A percentile compares a stretch with the other conserved stretches of the same genome.
Evolutionary conservation across 768 basidiomycete genomes (phyloP).

Genomic region (Boletellus sp.): DNA sequence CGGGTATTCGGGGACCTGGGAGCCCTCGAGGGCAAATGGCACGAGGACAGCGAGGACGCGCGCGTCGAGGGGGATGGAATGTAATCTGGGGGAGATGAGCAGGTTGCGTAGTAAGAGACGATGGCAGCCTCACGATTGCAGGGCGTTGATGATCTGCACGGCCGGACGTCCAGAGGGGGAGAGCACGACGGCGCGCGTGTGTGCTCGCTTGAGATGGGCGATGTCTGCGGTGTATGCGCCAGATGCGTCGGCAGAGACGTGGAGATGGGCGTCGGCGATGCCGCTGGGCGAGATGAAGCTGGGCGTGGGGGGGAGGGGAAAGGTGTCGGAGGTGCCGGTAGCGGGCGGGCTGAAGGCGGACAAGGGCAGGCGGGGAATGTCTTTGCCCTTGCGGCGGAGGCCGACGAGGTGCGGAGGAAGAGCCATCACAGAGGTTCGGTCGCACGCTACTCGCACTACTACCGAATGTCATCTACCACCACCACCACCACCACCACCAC

Average conservation of each 20-base stretch:
- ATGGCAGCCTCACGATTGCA: constrained; percentile 36
- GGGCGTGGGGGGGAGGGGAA: constrained; percentile 67
- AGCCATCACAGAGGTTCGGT: background rate
- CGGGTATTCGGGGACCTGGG: constrained; percentile 39
- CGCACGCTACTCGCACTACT: constrained; percentile 5
- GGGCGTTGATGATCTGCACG: constrained; percentile 40
- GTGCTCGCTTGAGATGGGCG: constrained; percentile 40
- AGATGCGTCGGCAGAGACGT: constrained; percentile 32
- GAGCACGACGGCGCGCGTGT: constrained; percentile 59
- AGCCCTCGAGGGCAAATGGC: constrained; percentile 57
- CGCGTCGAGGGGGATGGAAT: constrained; percentile 16
- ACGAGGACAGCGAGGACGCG: constrained; percentile 56
- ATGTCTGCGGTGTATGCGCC: constrained; percentile 34
- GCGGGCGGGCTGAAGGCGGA: constrained; percentile 75
- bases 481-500: too few species aligned
- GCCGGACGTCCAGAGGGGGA: constrained; percentile 37
- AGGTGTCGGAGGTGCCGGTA: constrained; percentile 60
- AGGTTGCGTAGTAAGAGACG: background rate
- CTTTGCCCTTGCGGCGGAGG: constrained; percentile 58
- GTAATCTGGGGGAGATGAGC: constrained; percentile 15
- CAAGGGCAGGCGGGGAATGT: constrained; percentile 66
- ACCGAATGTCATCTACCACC: constrained; percentile 8
- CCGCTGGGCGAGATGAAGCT: constrained; percentile 57
- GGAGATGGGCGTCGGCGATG: constrained; percentile 68
- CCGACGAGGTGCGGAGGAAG: too few species aligned